These are phyloP conservation scores for Cyberlindnera euphorbiiphila DNA, from an alignment of 805 yeast genomes.

Conservation along the genomic window DNA sequence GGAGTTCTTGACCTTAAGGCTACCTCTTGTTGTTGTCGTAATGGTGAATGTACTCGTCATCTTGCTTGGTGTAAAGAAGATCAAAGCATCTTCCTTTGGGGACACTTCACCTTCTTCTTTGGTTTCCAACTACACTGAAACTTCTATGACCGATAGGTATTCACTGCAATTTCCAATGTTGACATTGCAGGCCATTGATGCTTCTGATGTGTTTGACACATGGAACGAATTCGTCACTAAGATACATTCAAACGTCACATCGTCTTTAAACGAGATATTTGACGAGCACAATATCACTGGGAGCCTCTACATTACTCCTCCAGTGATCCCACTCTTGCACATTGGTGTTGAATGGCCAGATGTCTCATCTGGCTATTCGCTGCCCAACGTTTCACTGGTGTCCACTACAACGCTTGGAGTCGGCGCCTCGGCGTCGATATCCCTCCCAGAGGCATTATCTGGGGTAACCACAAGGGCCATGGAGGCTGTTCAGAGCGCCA, in stretches of 20 bases:
- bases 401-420: not conserved
- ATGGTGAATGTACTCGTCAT: conserved; percentile 5
- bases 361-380: too few species aligned
- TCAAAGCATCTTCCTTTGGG: not conserved
- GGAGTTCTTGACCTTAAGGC: conserved; percentile 4
- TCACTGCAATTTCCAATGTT: not conserved
- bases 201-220: not conserved
- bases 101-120: not conserved
- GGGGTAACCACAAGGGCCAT: not conserved
- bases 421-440: not conserved
- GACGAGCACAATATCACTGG: conserved; percentile 8
- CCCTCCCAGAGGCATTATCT: not conserved
- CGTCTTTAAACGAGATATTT: conserved; percentile 1
- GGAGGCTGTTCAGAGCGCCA: not conserved
- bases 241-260: conserved; percentile 1
- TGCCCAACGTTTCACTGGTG: conserved; percentile 2
- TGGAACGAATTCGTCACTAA: conserved; percentile 3
- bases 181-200: not conserved
- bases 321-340: not conserved
- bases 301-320: not conserved
- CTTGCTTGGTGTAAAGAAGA: not conserved
- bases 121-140: not conserved
- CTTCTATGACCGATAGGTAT: not conserved
- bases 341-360: too few species aligned
- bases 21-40: conserved; percentile 4